Evolutionary conservation across 1,139 yeast genomes (phyloP), one percentile per base, ranked within the genome.

Genomic region (Hyphopichia buzzinii): DNA sequence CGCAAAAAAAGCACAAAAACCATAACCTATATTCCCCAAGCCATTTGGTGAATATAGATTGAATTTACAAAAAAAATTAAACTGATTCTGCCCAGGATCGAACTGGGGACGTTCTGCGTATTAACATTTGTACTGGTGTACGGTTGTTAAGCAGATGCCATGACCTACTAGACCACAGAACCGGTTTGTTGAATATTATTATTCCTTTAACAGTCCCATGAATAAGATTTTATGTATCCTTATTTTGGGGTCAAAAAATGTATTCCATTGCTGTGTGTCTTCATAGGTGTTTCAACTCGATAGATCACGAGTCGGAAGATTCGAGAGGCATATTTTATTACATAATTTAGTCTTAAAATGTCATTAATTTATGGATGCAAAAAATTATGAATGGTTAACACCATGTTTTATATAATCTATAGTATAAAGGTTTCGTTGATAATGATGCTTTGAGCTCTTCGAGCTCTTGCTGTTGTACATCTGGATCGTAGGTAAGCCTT

Each of bases 51-150:
- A 21, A 21, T 21, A 21, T n/a, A n/a, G n/a, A n/a, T n/a, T n/a
- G n/a, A n/a, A n/a, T n/a, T n/a, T n/a, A n/a, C n/a, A n/a, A n/a
- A n/a, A n/a, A n/a, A n/a, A 48, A 55, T 59, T 56, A 46, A 47
- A 57, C 55, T 87, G 96, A 85, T 84, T 85, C 79, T 84, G 88
- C 96, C 96, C 96, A 87, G 96, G 96, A 84, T 88, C 96, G 96
- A 88, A 88, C 96, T 86, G 96, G 96, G 96, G 96, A 88, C 96
- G 90, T 86, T 84, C 90, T 84, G 95, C 95, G 95, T 87, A 95
- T 86, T 86, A 87, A 85, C 23, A 19, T 10, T 19, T 6, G 6
- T 19, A 6, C n/a, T n/a, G n/a, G n/a, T n/a, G n/a, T n/a, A n/a
- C n/a, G n/a, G n/a, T 7, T 29, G 96, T 87, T 86, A 87, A 85